These are phyloP conservation scores for Wickerhamomyces kurtzmanii DNA, from an alignment of 805 yeast species.

Conservation along the genomic window DNA sequence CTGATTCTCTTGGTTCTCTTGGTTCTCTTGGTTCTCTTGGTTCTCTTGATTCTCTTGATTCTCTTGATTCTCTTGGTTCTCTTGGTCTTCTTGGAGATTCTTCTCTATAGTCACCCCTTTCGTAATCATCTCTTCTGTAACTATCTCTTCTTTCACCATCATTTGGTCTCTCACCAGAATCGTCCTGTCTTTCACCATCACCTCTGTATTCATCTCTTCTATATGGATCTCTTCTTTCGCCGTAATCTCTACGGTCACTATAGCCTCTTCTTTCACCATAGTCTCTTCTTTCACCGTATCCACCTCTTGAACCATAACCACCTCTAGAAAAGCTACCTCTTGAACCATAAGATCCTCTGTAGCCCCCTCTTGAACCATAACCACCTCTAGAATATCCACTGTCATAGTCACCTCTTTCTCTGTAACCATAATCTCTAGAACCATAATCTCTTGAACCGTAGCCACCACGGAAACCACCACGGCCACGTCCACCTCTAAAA, in stretches of 20 bases:
- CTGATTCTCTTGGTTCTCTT: slow-evolving; percentile 1
- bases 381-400: no score
- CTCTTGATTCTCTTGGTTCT: background rate
- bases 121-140: slow-evolving; percentile 2
- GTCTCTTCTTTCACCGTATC: slow-evolving; percentile 10
- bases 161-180: slow-evolving; percentile 9
- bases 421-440: slow-evolving; percentile 1
- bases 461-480: slow-evolving; percentile 14
- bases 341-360: slow-evolving; percentile 8
- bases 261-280: no score
- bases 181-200: slow-evolving; percentile 11
- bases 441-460: slow-evolving; percentile 12
- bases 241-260: no score
- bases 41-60: slow-evolving; percentile 1
- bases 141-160: slow-evolving; percentile 10
- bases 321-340: slow-evolving; percentile 4
- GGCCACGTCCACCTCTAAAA: slow-evolving; percentile 11
- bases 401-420: slow-evolving; percentile 10
- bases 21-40: slow-evolving; percentile 2
- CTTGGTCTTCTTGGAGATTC: slow-evolving; percentile 5
- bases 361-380: slow-evolving; percentile 4
- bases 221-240: no score
- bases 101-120: slow-evolving; percentile 7
- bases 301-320: slow-evolving; percentile 7
- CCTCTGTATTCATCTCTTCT: slow-evolving; percentile 2